Percentiles rank a stretch among this genome's conserved stretches.
These are phyloP conservation scores for Moelleriella libera DNA, from an alignment of 2,329 filamentous ascomycete genomes.

Conservation along the genomic window DNA sequence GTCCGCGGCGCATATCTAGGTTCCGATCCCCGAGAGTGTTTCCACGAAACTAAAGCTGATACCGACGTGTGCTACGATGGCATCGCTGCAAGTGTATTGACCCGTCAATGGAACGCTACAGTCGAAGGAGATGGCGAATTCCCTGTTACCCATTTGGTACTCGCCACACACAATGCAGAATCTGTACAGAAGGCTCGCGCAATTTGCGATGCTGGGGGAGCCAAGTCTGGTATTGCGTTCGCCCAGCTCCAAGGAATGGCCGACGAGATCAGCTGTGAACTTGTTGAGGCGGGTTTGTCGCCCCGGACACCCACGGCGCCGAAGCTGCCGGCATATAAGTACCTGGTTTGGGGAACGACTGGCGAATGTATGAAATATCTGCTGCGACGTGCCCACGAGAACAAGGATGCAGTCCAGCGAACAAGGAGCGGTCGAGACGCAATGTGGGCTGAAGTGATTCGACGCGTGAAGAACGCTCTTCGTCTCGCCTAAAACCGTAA, in stretches of 20 bases:
- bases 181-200: slow-evolving; percentile 47
- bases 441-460: slow-evolving; percentile 45
- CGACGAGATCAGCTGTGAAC: slow-evolving; percentile 68
- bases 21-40: slow-evolving; percentile 53
- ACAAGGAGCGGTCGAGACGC: slow-evolving; percentile 48
- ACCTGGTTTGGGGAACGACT: slow-evolving; percentile 55
- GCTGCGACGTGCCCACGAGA: slow-evolving; percentile 48
- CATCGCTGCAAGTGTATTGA: slow-evolving; percentile 53
- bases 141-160: slow-evolving; percentile 48
- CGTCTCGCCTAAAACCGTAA: slow-evolving; percentile 1
- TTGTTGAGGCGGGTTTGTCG: slow-evolving; percentile 24
- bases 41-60: slow-evolving; percentile 57
- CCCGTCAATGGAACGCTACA: slow-evolving; percentile 27
- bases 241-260: slow-evolving; percentile 90
- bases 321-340: slow-evolving; percentile 51
- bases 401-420: slow-evolving; percentile 53
- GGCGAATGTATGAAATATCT: slow-evolving; percentile 82
- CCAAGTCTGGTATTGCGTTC: slow-evolving; percentile 24
- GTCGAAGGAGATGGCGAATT: slow-evolving; percentile 28
- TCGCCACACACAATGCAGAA: slow-evolving; percentile 72
- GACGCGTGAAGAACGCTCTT: slow-evolving; percentile 32
- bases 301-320: slow-evolving; percentile 11
- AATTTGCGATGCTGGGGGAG: slow-evolving; percentile 30
- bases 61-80: slow-evolving; percentile 62
- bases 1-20: slow-evolving; percentile 64